Conservation (phyloP, 2,329 filamentous ascomycete genomes). For the Leptographium lundbergii region DNA sequence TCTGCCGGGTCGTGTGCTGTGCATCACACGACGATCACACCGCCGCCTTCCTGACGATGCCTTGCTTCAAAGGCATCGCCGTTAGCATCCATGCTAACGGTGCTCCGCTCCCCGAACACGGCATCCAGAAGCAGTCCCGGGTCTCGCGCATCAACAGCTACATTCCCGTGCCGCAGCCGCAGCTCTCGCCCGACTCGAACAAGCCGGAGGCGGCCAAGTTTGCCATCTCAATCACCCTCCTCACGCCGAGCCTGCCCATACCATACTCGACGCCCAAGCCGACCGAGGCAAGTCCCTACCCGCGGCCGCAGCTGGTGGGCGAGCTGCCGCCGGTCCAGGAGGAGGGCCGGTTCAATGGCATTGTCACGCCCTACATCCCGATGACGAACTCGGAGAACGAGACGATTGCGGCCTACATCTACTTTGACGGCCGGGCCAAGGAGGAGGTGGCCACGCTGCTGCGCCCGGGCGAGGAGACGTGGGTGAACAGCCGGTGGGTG, state of each 20-base stretch:
- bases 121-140: slow-evolving; percentile 86
- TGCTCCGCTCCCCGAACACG: slow-evolving; percentile 79
- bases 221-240: slow-evolving; percentile 91
- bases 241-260: slow-evolving; percentile 77
- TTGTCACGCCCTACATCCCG: slow-evolving; percentile 77
- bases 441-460: slow-evolving; percentile 94
- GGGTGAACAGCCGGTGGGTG: slow-evolving; percentile 98
- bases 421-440: slow-evolving; percentile 90
- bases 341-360: slow-evolving; percentile 33
- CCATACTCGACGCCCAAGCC: slow-evolving; percentile 86
- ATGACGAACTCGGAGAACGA: slow-evolving; percentile 90
- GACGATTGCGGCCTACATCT: slow-evolving; percentile 93
- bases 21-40: neutral
- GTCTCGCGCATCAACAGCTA: slow-evolving; percentile 90
- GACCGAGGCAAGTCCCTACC: slow-evolving; percentile 62
- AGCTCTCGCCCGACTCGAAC: slow-evolving; percentile 54
- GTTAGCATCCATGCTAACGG: slow-evolving; percentile 84
- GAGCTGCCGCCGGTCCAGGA: slow-evolving; percentile 30
- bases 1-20: neutral
- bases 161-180: slow-evolving; percentile 86
- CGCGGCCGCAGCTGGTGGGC: slow-evolving; percentile 49
- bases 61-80: slow-evolving; percentile 98
- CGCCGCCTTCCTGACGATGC: slow-evolving; percentile 35
- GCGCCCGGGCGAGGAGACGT: slow-evolving; percentile 88
- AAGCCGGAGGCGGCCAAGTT: slow-evolving; percentile 91